Conservation (phyloP, 148 eudicot genomes). For the Cornus florida region DNA sequence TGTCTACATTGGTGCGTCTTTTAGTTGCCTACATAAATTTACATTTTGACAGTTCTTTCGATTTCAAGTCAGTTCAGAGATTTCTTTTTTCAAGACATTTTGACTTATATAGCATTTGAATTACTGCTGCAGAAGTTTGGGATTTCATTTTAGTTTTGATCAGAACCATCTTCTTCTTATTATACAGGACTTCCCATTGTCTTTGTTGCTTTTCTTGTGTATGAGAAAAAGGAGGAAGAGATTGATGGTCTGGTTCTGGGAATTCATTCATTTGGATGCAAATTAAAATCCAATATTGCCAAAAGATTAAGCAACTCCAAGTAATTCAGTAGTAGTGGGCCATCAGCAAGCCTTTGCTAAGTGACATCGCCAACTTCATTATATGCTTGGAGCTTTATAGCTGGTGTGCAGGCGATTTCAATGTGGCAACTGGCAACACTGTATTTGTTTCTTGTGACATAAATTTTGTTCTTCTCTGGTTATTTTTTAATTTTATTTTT, state of each 20-base stretch:
- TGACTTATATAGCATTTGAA: background rate
- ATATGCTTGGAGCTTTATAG: no score
- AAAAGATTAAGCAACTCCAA: slow-evolving; percentile 21
- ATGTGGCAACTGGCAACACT: no score
- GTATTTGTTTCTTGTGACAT: no score
- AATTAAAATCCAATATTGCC: slow-evolving; percentile 34
- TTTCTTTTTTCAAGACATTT: no score
- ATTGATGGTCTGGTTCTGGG: slow-evolving; percentile 44
- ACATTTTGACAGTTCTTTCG: background rate
- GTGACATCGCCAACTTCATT: no score
- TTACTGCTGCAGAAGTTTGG: background rate
- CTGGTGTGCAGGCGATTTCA: no score
- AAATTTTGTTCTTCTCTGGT: no score
- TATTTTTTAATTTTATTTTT: no score
- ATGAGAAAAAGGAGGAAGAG: slow-evolving; percentile 77
- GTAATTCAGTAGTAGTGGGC: slow-evolving; percentile 13
- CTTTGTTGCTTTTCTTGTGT: slow-evolving; percentile 54
- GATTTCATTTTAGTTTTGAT: background rate
- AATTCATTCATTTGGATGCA: slow-evolving; percentile 33
- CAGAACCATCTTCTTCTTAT: background rate
- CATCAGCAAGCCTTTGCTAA: background rate
- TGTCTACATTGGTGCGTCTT: background rate
- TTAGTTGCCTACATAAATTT: background rate
- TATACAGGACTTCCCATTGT: slow-evolving; percentile 47
- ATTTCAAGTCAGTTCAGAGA: background rate